Percentiles rank a stretch among this genome's conserved stretches.
Conservation (phyloP, 129 eudicot genomes). For the Centrapalus pauciflorus region DNA sequence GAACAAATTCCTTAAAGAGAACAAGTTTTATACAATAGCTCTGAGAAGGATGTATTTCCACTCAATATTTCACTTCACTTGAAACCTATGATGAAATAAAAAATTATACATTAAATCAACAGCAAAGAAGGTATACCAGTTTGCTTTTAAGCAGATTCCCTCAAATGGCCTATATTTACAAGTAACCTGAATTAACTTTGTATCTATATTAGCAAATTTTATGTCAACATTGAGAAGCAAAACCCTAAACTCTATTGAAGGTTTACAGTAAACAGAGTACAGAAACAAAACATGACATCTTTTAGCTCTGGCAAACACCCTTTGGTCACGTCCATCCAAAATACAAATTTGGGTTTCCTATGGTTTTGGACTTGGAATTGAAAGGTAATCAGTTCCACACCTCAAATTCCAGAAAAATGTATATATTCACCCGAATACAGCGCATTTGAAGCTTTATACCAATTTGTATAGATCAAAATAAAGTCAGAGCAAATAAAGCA, state of each 20-base stretch:
- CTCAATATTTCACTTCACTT: not conserved
- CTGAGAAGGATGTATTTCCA: not conserved
- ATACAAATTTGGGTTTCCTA: not conserved
- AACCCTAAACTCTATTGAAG: not conserved
- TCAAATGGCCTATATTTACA: not conserved
- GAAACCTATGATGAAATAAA: constrained; percentile 9
- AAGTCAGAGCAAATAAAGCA: not conserved
- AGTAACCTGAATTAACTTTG: not conserved
- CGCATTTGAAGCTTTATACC: not conserved
- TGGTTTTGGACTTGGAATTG: not conserved
- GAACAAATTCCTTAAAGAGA: constrained; percentile 8
- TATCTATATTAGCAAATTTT: not conserved
- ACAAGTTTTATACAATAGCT: not conserved
- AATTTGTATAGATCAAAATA: not conserved
- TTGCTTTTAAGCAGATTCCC: not conserved
- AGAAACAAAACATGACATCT: not conserved
- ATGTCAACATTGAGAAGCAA: not conserved
- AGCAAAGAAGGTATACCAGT: constrained; percentile 3
- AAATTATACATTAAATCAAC: not conserved
- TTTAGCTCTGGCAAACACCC: not conserved
- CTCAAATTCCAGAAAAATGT: not conserved
- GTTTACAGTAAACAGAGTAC: not conserved
- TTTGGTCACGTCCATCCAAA: not conserved
- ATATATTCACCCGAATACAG: not conserved
- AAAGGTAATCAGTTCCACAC: not conserved